A percentile compares a stretch with the other conserved stretches of the same genome.
Conservation (phyloP, 139 green algal genomes). For the Volvox reticuliferus region DNA sequence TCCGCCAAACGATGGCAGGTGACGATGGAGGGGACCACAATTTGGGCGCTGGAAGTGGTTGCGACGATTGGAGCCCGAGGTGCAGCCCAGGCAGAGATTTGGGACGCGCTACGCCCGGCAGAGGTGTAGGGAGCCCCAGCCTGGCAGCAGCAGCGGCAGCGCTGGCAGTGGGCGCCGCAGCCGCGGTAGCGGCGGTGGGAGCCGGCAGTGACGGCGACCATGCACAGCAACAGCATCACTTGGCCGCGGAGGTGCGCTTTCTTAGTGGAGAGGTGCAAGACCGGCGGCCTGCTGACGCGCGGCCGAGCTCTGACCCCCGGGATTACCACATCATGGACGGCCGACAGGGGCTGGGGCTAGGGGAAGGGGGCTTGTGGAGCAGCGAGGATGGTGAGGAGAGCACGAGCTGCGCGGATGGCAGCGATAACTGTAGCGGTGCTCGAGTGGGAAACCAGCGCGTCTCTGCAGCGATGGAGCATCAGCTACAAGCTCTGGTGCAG, state of each 20-base stretch:
- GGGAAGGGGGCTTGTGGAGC: not conserved
- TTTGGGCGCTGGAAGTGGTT: too few species aligned
- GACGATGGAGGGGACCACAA: too few species aligned
- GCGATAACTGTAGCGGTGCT: not conserved
- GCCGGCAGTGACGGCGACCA: not conserved
- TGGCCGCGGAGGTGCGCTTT: conserved; percentile 6
- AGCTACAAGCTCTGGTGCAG: conserved; percentile 20
- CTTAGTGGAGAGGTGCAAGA: not conserved
- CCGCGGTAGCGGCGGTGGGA: not conserved
- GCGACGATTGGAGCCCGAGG: too few species aligned
- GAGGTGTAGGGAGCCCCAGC: not conserved
- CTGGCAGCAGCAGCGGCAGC: conserved; percentile 4
- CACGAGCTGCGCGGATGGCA: not conserved
- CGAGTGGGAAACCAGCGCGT: not conserved
- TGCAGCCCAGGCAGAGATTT: too few species aligned
- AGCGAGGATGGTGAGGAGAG: not conserved
- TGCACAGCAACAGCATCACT: not conserved
- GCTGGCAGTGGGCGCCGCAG: not conserved
- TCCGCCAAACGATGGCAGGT: too few species aligned
- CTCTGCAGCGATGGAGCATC: not conserved
- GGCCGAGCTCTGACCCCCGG: not conserved
- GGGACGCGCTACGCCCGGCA: not conserved
- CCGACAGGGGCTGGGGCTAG: not conserved
- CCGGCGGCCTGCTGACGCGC: not conserved
- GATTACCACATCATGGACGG: not conserved